Percentiles rank a stretch among this genome's conserved stretches.
phyloP scores from a whole-genome alignment of 208 protist genomes.

The Crithidia acanthocephali region DNA sequence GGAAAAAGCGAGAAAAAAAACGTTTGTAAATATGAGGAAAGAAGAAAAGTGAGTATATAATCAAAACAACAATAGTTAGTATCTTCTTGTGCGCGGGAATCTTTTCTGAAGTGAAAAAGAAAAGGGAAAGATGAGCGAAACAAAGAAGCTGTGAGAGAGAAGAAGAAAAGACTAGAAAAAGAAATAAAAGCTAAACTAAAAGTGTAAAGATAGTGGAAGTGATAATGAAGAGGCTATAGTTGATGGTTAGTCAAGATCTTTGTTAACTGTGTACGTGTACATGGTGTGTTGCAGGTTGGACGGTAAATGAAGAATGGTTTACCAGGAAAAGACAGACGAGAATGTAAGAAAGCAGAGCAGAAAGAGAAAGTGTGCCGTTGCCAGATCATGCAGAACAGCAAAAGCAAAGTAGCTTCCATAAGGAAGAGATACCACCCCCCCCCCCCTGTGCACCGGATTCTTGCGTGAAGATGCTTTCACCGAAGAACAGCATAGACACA shows the following conservation, averaged over 20 bases:
- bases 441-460: too few relatives aligned
- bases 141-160: not conserved
- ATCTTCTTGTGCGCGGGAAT: not conserved
- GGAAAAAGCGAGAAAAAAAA: not conserved
- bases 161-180: slow-evolving; percentile 8
- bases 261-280: not conserved
- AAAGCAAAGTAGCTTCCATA: too few relatives aligned
- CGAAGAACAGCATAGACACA: too few relatives aligned
- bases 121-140: not conserved
- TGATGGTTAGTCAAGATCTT: not conserved
- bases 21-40: slow-evolving; percentile 10
- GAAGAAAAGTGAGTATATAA: slow-evolving; percentile 3
- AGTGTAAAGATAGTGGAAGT: not conserved
- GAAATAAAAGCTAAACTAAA: not conserved
- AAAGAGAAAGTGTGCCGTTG: too few relatives aligned
- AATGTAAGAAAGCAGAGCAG: too few relatives aligned
- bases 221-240: not conserved
- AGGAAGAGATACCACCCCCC: too few relatives aligned
- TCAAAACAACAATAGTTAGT: too few relatives aligned
- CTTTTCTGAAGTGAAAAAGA: not conserved
- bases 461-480: too few relatives aligned
- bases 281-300: not conserved
- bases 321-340: not conserved
- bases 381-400: too few relatives aligned
- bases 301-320: not conserved